Percentiles rank a stretch among this genome's conserved stretches.
These are phyloP conservation scores for Amorphotheca resinae DNA, from an alignment of 495 filamentous ascomycete species.

Conservation along the genomic window DNA sequence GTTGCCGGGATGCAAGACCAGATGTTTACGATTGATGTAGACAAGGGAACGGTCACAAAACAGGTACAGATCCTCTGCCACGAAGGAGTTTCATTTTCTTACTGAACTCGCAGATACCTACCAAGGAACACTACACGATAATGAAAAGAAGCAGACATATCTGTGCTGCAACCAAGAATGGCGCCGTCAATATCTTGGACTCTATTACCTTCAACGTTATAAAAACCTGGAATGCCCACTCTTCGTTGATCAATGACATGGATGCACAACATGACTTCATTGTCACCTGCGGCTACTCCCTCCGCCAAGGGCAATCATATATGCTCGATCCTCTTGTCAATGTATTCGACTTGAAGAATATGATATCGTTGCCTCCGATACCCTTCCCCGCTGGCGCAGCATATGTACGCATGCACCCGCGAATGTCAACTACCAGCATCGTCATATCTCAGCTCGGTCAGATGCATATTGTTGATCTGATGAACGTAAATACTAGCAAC, in stretches of 20 bases:
- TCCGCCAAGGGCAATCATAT: constrained; percentile 31
- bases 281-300: constrained; percentile 88
- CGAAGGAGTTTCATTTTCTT: neutral
- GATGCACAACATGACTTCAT: constrained; percentile 85
- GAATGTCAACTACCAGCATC: constrained; percentile 83
- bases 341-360: constrained; percentile 83
- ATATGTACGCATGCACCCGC: constrained; percentile 89
- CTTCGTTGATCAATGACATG: constrained; percentile 81
- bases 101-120: constrained; percentile 39
- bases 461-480: constrained; percentile 86
- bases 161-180: constrained; percentile 78
- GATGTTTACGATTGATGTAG: constrained; percentile 85
- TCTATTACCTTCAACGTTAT: constrained; percentile 60
- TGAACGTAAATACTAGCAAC: constrained; percentile 83
- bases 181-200: constrained; percentile 76
- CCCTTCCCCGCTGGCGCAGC: constrained; percentile 86
- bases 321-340: constrained; percentile 86
- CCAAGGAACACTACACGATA: constrained; percentile 66
- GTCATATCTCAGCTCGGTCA: constrained; percentile 83
- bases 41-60: constrained; percentile 69
- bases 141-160: constrained; percentile 88
- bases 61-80: constrained; percentile 37
- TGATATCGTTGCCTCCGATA: constrained; percentile 73
- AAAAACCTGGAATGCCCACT: constrained; percentile 81
- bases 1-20: constrained; percentile 73